phyloP scores from a whole-genome alignment of 805 yeast genomes.

The Blastobotrys chiropterorum region DNA sequence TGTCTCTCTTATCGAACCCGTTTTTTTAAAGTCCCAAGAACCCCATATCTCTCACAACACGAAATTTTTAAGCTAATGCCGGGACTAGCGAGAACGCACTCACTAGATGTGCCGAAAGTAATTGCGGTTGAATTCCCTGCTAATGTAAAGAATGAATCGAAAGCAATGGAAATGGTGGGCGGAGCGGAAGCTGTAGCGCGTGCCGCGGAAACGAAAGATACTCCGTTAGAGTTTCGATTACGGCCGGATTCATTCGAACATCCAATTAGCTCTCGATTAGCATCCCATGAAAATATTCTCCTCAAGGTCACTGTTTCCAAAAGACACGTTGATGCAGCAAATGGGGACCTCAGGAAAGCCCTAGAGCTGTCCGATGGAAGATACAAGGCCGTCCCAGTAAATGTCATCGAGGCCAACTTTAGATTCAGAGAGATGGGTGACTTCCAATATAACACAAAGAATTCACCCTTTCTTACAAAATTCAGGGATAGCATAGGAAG shows the following conservation, averaged over 20 bases:
- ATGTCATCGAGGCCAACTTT: slow-evolving; percentile 60
- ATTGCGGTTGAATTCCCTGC: slow-evolving; percentile 77
- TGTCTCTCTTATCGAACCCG: background rate
- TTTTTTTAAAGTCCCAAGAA: background rate
- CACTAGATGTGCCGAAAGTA: slow-evolving; percentile 68
- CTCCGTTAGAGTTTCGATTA: slow-evolving; percentile 32
- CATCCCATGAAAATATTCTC: slow-evolving; percentile 26
- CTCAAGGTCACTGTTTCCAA: slow-evolving; percentile 30
- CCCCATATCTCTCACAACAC: background rate
- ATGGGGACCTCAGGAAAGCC: slow-evolving; percentile 50
- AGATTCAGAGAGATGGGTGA: slow-evolving; percentile 83
- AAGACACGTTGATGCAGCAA: slow-evolving; percentile 21
- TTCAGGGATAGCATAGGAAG: slow-evolving; percentile 37
- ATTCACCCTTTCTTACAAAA: slow-evolving; percentile 43
- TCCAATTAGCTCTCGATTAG: slow-evolving; percentile 37
- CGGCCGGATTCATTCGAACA: slow-evolving; percentile 40
- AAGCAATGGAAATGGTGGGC: slow-evolving; percentile 44
- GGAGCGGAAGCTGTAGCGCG: slow-evolving; percentile 38
- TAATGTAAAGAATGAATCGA: slow-evolving; percentile 43
- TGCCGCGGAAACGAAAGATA: slow-evolving; percentile 30
- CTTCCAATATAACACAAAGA: slow-evolving; percentile 65
- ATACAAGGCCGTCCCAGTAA: slow-evolving; percentile 53
- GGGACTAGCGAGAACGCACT: slow-evolving; percentile 43
- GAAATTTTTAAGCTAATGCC: background rate
- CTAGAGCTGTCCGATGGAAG: slow-evolving; percentile 50